A percentile compares a stretch with the other conserved stretches of the same genome.
Evolutionary conservation across 208 protist species (phyloP).

Genomic region (Leishmania tarentolae): DNA sequence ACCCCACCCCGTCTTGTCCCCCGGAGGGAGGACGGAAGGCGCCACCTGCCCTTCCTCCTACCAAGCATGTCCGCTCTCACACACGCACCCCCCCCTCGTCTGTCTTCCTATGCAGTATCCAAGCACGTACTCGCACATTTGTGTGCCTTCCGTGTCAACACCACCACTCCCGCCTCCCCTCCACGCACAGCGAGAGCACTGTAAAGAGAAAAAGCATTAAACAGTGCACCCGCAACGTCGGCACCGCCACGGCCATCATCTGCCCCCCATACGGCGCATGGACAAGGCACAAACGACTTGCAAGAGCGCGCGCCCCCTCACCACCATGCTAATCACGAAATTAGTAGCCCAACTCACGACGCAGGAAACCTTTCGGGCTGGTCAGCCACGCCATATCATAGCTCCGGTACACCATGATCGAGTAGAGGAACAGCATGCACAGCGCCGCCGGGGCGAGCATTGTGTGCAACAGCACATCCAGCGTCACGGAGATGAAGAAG

Average conservation of each 20-base stretch:
- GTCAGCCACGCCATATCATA: slow-evolving; percentile 91
- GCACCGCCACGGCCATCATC: not conserved
- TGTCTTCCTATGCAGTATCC: no score
- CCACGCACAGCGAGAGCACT: not conserved
- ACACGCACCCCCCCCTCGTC: not conserved
- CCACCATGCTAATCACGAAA: not conserved
- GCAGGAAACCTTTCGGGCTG: slow-evolving; percentile 86
- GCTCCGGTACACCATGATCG: slow-evolving; percentile 78
- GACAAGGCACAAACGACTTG: not conserved
- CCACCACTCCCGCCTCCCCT: not conserved
- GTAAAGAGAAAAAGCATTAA: not conserved
- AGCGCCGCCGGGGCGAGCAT: slow-evolving; percentile 86
- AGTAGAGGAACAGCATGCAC: slow-evolving; percentile 84
- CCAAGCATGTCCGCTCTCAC: not conserved
- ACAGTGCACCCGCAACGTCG: not conserved
- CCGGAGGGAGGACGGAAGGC: not conserved
- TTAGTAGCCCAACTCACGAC: slow-evolving; percentile 86
- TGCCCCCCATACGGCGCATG: no score
- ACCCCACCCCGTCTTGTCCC: not conserved
- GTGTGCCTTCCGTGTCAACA: not conserved
- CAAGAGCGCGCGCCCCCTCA: not conserved
- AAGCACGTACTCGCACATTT: no score
- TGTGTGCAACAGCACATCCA: slow-evolving; percentile 84
- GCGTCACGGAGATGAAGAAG: slow-evolving; percentile 54
- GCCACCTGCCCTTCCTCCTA: not conserved